Evolutionary conservation across 2,329 filamentous ascomycete genomes (phyloP).

Genomic region (Pleomassaria siparia): DNA sequence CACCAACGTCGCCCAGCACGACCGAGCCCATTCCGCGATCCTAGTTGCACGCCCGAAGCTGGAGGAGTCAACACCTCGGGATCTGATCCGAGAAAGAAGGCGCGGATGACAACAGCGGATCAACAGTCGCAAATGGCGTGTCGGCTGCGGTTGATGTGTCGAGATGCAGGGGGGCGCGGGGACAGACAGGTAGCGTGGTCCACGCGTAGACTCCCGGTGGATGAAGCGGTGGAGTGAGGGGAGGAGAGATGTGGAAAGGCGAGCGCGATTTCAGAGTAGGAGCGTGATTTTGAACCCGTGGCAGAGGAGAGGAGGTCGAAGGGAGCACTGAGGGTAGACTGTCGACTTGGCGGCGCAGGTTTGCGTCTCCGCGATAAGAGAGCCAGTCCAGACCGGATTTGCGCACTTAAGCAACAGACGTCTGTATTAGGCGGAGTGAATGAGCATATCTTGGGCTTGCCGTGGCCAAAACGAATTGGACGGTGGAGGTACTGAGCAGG

Average conservation of each 20-base stretch:
- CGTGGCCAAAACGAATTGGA: constrained; percentile 50
- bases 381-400: constrained; percentile 7
- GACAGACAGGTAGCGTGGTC: constrained; percentile 8
- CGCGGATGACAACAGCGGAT: constrained; percentile 4
- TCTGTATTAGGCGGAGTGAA: constrained; percentile 21
- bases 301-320: constrained; percentile 7
- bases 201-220: constrained; percentile 8
- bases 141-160: constrained; percentile 15
- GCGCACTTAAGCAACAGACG: constrained; percentile 14
- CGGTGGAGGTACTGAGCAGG: too few relatives aligned
- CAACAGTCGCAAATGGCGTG: constrained; percentile 7
- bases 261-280: constrained; percentile 5
- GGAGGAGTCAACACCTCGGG: constrained; percentile 4
- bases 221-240: constrained; percentile 14
- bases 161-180: constrained; percentile 18
- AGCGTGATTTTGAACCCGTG: constrained; percentile 17
- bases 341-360: constrained; percentile 18
- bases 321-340: constrained; percentile 8
- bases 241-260: constrained; percentile 4
- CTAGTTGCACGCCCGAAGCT: constrained; percentile 15
- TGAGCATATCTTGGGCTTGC: constrained; percentile 31
- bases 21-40: constrained; percentile 61
- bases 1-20: constrained; percentile 68
- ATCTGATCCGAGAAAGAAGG: constrained; percentile 8
- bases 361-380: constrained; percentile 22